Evolutionary conservation across 306 rosid species (phyloP), one percentile per base, ranked within the genome.

Genomic region (Fragaria ananassa): DNA sequence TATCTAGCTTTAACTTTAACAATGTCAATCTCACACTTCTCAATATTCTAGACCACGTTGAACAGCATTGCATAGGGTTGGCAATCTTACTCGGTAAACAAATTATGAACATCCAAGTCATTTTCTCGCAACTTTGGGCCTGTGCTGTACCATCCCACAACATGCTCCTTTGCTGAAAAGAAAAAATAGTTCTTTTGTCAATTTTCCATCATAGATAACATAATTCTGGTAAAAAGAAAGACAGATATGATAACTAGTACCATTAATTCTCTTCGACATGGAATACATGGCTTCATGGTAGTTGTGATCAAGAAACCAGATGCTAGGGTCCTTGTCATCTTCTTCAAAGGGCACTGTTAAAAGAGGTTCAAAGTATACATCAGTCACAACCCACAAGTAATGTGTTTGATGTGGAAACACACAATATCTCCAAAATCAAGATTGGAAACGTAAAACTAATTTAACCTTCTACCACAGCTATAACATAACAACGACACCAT

Each of bases 241-340:
- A 57, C 47, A 46, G n/a, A 56, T 12, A 50, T 45, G 19, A 60
- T 0, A 8, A 23, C 6, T 7, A 15, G 6, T 71, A 90, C 93
- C 97, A 51, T 92, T 92, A 61, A 90, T 92, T 81, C 97, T 90
- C 87, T 92, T 92, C 42, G 91, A 89, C 97, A 92, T 92, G 58
- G 97, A 88, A 81, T 87, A 92, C 97, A 92, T 90, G 0, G 96
- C 77, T 68, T 92, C 97, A 0, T 92, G 96, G 79, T 92, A 92
- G 76, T 92, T 90, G 84, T 87, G 97, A 74, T 92, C 97, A 66
- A 90, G 93, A 83, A 90, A 90, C 93, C 93, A 92, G 66, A 92
- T 92, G 83, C 92, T 90, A 1, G 88, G 96, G 69, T 92, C 96
- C 88, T 88, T 92, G 70, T 92, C 97, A 62, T 88, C 93, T 83